Conservation (phyloP, 108 stramenopile genomes). For the Pelagomonas calceolata region DNA sequence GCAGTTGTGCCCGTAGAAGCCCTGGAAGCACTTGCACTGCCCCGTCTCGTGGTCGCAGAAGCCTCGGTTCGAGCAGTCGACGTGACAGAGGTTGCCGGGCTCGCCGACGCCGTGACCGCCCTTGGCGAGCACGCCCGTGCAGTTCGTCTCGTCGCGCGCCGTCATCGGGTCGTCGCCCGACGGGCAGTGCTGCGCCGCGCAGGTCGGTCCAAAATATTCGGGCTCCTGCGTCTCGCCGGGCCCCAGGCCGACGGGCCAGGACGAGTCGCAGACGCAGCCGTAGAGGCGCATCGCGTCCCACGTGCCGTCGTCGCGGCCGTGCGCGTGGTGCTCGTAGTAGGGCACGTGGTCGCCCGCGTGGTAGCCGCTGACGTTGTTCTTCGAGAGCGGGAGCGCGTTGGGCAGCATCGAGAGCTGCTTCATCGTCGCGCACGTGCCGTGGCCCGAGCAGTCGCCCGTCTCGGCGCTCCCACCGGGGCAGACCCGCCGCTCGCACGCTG, state of each 20-base stretch:
- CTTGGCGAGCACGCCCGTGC: constrained; percentile 2
- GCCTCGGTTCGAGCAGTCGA: constrained; percentile 50
- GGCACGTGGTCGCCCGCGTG: too few relatives aligned
- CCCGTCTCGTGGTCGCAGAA: constrained; percentile 47
- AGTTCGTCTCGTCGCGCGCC: constrained; percentile 32
- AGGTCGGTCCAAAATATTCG: constrained; percentile 46
- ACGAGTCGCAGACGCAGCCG: constrained; percentile 49
- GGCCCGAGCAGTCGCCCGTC: constrained; percentile 22
- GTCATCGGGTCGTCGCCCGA: constrained; percentile 48
- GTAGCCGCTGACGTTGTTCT: too few relatives aligned
- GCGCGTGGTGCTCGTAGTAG: not conserved
- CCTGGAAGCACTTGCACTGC: constrained; percentile 37
- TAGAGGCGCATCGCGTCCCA: constrained; percentile 55
- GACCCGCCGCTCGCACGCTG: constrained; percentile 22
- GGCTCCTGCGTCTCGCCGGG: constrained; percentile 30
- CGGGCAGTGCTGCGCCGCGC: constrained; percentile 37
- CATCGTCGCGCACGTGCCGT: constrained; percentile 26
- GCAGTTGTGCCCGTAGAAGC: constrained; percentile 40
- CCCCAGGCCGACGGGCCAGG: constrained; percentile 44
- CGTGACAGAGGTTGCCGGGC: constrained; percentile 48
- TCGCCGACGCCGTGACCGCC: constrained; percentile 10
- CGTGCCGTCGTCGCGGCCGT: constrained; percentile 1
- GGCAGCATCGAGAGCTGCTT: too few relatives aligned
- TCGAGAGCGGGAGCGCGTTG: too few relatives aligned
- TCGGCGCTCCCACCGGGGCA: constrained; percentile 13